A percentile compares a stretch with the other conserved stretches of the same genome.
These are phyloP conservation scores for Xylaria nigripes DNA, from an alignment of 495 filamentous ascomycete species.

Conservation along the genomic window DNA sequence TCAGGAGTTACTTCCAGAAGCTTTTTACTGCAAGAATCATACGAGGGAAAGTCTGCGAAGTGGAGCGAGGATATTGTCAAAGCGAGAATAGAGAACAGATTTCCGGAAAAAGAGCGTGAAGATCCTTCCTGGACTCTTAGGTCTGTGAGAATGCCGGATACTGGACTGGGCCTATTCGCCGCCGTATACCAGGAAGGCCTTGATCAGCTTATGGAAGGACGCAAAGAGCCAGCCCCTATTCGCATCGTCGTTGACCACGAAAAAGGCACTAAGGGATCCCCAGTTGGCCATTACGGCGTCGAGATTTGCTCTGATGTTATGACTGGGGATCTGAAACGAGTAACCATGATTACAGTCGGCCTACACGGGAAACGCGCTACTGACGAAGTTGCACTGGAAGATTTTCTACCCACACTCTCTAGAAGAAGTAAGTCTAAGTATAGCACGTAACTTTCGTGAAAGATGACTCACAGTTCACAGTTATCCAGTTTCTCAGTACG, in stretches of 20 bases:
- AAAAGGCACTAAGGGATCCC: constrained; percentile 47
- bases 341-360: constrained; percentile 51
- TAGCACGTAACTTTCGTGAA: neutral
- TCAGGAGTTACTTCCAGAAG: constrained; percentile 47
- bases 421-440: constrained; percentile 48
- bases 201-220: constrained; percentile 45
- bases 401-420: constrained; percentile 61
- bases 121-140: constrained; percentile 70
- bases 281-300: constrained; percentile 60
- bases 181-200: constrained; percentile 67
- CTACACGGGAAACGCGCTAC: constrained; percentile 54
- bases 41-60: constrained; percentile 69
- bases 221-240: constrained; percentile 49
- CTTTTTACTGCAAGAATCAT: constrained; percentile 61
- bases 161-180: constrained; percentile 57
- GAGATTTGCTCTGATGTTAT: constrained; percentile 53
- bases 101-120: constrained; percentile 70
- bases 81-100: constrained; percentile 77
- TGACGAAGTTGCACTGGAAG: constrained; percentile 60
- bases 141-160: constrained; percentile 50
- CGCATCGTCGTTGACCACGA: constrained; percentile 55
- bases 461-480: constrained; percentile 28
- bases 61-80: constrained; percentile 80
- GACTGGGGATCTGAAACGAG: constrained; percentile 30
- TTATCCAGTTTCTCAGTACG: constrained; percentile 56